A percentile compares a stretch with the other conserved stretches of the same genome.
phyloP scores from a whole-genome alignment of 163 green algal genomes.

The Coccomyxa subellipsoidea region DNA sequence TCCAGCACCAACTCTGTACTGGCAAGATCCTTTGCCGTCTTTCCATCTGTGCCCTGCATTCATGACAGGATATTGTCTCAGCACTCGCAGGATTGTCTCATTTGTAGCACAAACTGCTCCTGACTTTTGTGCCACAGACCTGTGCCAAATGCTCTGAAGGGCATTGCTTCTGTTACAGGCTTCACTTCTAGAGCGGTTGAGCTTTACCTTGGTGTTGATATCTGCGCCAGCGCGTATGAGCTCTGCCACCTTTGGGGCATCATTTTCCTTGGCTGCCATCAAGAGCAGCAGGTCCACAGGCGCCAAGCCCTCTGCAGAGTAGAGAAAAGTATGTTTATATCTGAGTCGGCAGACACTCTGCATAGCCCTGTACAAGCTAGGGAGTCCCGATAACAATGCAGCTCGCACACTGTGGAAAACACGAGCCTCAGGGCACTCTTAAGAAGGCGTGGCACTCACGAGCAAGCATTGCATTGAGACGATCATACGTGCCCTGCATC shows the following conservation, averaged over 20 bases:
- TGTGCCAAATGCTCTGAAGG: no score
- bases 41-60: slow-evolving; percentile 61
- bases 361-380: no score
- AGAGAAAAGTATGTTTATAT: neutral
- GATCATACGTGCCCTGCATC: slow-evolving; percentile 74
- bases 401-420: neutral
- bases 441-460: slow-evolving; percentile 27
- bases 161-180: neutral
- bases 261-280: slow-evolving; percentile 71
- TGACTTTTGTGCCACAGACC: neutral
- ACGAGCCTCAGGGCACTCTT: neutral
- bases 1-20: slow-evolving; percentile 58
- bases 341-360: neutral
- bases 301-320: slow-evolving; percentile 51
- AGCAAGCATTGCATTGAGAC: slow-evolving; percentile 43
- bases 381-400: no score
- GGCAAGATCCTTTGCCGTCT: slow-evolving; percentile 63
- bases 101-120: neutral
- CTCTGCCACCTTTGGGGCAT: slow-evolving; percentile 84
- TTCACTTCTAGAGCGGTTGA: neutral
- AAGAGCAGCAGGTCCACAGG: slow-evolving; percentile 85
- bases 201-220: slow-evolving; percentile 32
- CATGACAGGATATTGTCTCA: neutral
- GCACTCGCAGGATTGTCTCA: neutral
- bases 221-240: slow-evolving; percentile 78